Evolutionary conservation across 108 stramenopile species (phyloP).

Genomic region (Conticribra weissflogii): DNA sequence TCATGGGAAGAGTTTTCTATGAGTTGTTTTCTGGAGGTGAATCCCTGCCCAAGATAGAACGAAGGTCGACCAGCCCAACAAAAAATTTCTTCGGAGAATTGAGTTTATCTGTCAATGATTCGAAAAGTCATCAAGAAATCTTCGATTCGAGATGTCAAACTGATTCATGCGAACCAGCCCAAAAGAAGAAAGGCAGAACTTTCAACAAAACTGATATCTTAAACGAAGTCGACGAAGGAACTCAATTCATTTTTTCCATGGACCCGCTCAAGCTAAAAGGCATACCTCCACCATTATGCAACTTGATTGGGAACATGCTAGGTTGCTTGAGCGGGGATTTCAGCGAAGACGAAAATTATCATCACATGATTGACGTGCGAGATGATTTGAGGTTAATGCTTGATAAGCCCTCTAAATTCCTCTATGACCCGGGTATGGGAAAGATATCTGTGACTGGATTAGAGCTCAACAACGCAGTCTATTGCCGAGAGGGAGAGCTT

Average conservation of each 20-base stretch:
- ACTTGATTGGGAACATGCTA: slow-evolving; percentile 17
- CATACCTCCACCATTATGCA: slow-evolving; percentile 5
- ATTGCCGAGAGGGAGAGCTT: slow-evolving; percentile 2
- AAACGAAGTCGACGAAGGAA: not conserved
- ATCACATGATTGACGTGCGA: slow-evolving; percentile 7
- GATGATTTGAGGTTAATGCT: slow-evolving; percentile 17
- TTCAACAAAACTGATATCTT: not conserved
- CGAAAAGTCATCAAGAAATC: no score
- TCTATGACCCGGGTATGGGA: not conserved
- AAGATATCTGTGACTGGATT: not conserved
- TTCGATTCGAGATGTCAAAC: no score
- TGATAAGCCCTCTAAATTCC: slow-evolving; percentile 8
- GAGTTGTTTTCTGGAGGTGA: slow-evolving; percentile 7
- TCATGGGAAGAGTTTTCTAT: slow-evolving; percentile 4
- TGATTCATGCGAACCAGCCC: no score
- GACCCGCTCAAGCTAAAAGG: not conserved
- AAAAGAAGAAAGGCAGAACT: not conserved
- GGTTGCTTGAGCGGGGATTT: not conserved
- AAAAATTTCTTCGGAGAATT: no score
- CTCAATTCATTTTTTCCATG: not conserved
- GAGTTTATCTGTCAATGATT: no score
- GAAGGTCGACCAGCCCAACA: not conserved
- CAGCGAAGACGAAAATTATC: slow-evolving; percentile 4
- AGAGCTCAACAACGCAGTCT: not conserved
- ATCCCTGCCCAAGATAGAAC: not conserved